Base-by-base conservation (phyloP, 176 grass and related monocot genomes). In the Bromus sterilis region DNA sequence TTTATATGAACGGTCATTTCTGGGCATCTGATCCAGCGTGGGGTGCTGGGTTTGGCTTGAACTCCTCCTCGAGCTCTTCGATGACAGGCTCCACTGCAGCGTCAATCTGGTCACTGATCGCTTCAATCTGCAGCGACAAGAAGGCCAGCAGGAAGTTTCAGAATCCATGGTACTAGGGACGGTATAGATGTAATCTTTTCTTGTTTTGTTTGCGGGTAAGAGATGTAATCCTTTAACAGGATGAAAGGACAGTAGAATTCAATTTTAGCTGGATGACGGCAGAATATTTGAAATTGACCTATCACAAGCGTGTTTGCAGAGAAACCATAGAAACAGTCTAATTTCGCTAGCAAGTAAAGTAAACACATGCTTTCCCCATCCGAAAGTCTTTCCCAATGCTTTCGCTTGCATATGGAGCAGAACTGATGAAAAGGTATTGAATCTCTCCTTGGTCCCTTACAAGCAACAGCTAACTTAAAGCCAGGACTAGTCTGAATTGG, bases 41-140 rank as follows among this genome's bases (percentile, higher is more conserved):
- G 21, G 79, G n/a, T 72, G 53, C 37, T 55, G 35, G 31, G 36
- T 83, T 71, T 71, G 68, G 53, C 75, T 85, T 75, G 71, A 91
- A 86, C 48, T 94, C 77, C 49, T 89, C 82, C 67, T 82, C 81
- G 2, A 89, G 69, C 10, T 82, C 55, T 55, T 89, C 53, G 75
- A 94, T 91, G 61, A 87, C 69, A 82, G 89, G 86, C 62, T 94
- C 86, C 43, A 89, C 75, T 4, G 82, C 39, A 0, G 83, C 60
- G 16, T 91, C 86, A 0, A 91, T 83, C 77, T 85, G 46, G 11
- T 79, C 81, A 13, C 85, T 71, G 57, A 89, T 33, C 7, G 53
- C 42, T 79, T 91, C 92, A 56, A 91, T 88, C 89, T 94, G 76
- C 24, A 66, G 46, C 3, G 4, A 24, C 35, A 35, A 20, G 34